These are phyloP conservation scores for Oryza meridionalis DNA, from an alignment of 176 grass and related monocot species.

Conservation along the genomic window DNA sequence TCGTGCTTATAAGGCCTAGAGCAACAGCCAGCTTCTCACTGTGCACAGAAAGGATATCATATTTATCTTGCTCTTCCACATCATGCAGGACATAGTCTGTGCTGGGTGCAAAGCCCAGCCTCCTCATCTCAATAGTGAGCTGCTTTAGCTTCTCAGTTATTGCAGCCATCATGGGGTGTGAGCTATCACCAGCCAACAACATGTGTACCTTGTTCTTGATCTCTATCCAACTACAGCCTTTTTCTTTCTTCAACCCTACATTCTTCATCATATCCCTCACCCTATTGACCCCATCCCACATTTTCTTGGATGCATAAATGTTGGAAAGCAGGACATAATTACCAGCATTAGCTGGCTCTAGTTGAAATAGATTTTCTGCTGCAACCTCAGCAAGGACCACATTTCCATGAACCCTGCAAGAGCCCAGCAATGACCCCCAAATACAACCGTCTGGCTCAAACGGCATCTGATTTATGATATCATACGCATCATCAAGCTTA, in stretches of 20 bases:
- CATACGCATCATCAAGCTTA: slow-evolving; percentile 64
- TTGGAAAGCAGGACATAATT: slow-evolving; percentile 85
- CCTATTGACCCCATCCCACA: slow-evolving; percentile 65
- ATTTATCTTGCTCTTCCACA: no score
- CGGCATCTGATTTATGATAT: slow-evolving; percentile 68
- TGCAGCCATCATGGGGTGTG: slow-evolving; percentile 59
- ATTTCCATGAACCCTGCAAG: slow-evolving; percentile 67
- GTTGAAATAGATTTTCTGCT: slow-evolving; percentile 61
- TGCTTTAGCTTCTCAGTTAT: slow-evolving; percentile 60
- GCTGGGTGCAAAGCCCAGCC: no score
- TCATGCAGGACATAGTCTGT: no score
- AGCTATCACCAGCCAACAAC: slow-evolving; percentile 70
- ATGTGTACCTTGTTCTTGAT: slow-evolving; percentile 80
- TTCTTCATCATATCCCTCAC: slow-evolving; percentile 64
- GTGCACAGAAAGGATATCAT: no score
- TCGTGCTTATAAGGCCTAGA: no score
- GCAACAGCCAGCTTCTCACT: no score
- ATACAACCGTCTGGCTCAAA: slow-evolving; percentile 65
- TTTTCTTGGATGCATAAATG: slow-evolving; percentile 78
- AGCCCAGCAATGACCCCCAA: slow-evolving; percentile 75
- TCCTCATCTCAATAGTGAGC: no score
- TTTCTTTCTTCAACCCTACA: slow-evolving; percentile 68
- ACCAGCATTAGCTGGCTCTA: slow-evolving; percentile 70
- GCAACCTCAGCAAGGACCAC: slow-evolving; percentile 59
- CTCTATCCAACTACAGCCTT: slow-evolving; percentile 80